Evolutionary conservation across 129 eudicot genomes (phyloP), one percentile per base, ranked within the genome.

Genomic region (Pulicaria dysenterica): DNA sequence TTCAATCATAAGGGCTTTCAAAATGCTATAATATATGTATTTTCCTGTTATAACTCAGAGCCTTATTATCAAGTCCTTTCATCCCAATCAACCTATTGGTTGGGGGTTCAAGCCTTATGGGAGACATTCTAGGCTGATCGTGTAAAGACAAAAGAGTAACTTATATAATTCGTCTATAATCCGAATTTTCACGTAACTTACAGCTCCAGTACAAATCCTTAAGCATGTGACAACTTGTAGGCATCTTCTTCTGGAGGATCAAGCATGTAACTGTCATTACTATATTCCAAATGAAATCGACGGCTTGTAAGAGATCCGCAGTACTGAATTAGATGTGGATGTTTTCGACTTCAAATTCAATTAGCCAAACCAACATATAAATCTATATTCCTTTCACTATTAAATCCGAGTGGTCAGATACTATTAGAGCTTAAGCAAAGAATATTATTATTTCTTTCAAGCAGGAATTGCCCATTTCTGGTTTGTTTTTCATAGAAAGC

Each of bases 181-280:
- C 62, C 62, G 9, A 17, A 7, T 19, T 24, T 19, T 24, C 62
- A 24, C 31, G 37, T 39, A 56, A 31, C 40, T 39, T 56, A 10
- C 62, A 8, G 41, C 61, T 56, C 60, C 39, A 24, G 61, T 56
- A 56, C 62, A 58, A 58, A 58, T 58, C 64, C 43, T 58, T 4
- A 13, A 0, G 64, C 64, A 58, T 58, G 11, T 58, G 17, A 58
- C 5, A 34, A 58, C 31, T 36, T 58, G 64, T 12, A 58, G 10
- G 64, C 9, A 6, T 36, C 12, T 5, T 36, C 17, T 5, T 13
- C 4, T 58, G 9, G 13, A 8, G 13, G 44, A 36, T 58, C 44
- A 11, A 58, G 13, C 64, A 58, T 57, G 11, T 3, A 36, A 58
- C 64, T 58, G 3, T 31, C 61, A 56, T 19, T 55, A 17, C 9